Conservation (phyloP, 192 early-diverging fungal species). For the Linnemannia elongata region DNA sequence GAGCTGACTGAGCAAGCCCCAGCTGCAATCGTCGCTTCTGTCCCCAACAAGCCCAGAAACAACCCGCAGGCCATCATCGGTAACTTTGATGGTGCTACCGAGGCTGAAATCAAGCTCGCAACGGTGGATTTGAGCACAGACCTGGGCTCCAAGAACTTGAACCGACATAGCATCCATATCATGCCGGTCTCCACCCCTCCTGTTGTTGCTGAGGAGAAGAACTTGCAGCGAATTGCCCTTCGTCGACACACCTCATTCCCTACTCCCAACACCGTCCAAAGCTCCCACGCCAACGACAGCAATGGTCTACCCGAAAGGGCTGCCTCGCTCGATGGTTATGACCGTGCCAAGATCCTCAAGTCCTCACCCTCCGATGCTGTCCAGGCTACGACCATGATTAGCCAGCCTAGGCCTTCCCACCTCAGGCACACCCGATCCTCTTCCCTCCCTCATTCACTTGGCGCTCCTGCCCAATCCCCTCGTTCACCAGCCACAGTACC, state of each 20-base stretch:
- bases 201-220: background rate
- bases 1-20: background rate
- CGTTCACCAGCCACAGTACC: constrained; percentile 12
- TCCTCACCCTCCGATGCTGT: constrained; percentile 28
- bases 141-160: background rate
- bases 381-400: constrained; percentile 43
- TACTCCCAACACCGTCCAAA: constrained; percentile 26
- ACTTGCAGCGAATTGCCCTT: background rate
- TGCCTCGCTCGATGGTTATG: constrained; percentile 23
- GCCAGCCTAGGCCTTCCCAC: constrained; percentile 25
- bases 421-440: constrained; percentile 14
- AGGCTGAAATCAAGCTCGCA: background rate
- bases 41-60: constrained; percentile 26
- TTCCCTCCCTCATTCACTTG: constrained; percentile 12
- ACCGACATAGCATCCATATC: constrained; percentile 20
- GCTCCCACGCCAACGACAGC: background rate
- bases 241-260: constrained; percentile 27
- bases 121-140: background rate
- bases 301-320: constrained; percentile 12
- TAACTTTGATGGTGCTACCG: background rate
- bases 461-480: background rate
- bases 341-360: constrained; percentile 29
- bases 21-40: background rate
- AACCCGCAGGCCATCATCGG: constrained; percentile 48
- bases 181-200: constrained; percentile 4